These are phyloP conservation scores for Trypanosoma vivax DNA, from an alignment of 208 protist genomes.

Conservation along the genomic window DNA sequence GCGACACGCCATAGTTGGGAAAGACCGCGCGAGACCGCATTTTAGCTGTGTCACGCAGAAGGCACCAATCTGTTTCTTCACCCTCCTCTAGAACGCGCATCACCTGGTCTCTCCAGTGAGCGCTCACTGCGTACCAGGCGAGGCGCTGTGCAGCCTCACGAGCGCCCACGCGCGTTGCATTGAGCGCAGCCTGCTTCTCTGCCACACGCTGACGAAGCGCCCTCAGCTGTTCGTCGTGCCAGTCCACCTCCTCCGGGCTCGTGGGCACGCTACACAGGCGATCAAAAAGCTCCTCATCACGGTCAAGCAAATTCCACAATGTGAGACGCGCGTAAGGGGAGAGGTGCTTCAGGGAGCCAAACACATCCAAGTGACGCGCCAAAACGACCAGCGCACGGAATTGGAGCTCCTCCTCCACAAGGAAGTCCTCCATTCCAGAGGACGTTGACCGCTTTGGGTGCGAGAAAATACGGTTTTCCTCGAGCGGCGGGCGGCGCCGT, in stretches of 20 bases:
- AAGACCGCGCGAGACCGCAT: conserved; percentile 36
- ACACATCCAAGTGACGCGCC: conserved; percentile 51
- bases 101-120: conserved; percentile 81
- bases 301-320: conserved; percentile 66
- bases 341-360: conserved; percentile 52
- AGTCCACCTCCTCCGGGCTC: conserved; percentile 13
- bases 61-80: conserved; percentile 71
- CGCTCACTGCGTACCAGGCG: conserved; percentile 73
- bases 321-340: conserved; percentile 68
- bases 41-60: conserved; percentile 41
- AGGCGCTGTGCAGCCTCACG: conserved; percentile 50
- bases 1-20: conserved; percentile 55
- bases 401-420: conserved; percentile 80
- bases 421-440: conserved; percentile 72
- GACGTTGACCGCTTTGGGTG: conserved; percentile 74
- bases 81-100: conserved; percentile 43
- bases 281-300: conserved; percentile 52
- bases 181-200: conserved; percentile 20
- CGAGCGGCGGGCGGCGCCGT: conserved; percentile 51
- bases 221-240: conserved; percentile 28
- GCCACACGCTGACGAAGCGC: conserved; percentile 17
- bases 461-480: conserved; percentile 82
- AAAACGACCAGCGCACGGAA: conserved; percentile 68
- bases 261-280: conserved; percentile 3
- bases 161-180: conserved; percentile 26